phyloP scores from a whole-genome alignment of 352 stramenopile species.

The Phytophthora europaea region DNA sequence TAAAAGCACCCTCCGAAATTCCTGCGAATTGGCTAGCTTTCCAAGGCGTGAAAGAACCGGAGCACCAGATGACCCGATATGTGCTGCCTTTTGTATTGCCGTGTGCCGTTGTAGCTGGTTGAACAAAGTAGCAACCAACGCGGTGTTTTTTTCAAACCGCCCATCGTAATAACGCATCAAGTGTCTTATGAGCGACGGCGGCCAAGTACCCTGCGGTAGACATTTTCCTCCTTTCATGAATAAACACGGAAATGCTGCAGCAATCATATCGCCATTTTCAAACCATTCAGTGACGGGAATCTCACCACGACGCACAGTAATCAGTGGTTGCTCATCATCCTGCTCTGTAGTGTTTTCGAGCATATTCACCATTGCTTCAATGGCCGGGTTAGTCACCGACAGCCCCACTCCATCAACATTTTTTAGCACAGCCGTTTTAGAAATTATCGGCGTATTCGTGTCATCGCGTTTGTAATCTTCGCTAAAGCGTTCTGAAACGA shows the following conservation, averaged over 20 bases:
- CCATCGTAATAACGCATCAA: conserved; percentile 18
- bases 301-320: too few species aligned
- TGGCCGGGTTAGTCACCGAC: too few species aligned
- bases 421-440: too few species aligned
- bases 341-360: conserved; percentile 1
- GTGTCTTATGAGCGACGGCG: background rate
- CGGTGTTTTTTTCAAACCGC: conserved; percentile 5
- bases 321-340: too few species aligned
- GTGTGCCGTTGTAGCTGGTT: conserved; percentile 11
- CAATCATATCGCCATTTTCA: conserved; percentile 20
- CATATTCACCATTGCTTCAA: too few species aligned
- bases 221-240: conserved; percentile 10
- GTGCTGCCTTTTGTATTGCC: background rate
- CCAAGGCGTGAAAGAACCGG: background rate
- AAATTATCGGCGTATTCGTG: too few species aligned
- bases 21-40: background rate
- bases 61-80: background rate
- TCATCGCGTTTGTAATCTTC: too few species aligned
- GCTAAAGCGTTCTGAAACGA: too few species aligned
- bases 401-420: too few species aligned
- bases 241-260: conserved; percentile 2
- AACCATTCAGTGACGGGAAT: conserved; percentile 4
- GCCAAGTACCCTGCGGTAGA: background rate
- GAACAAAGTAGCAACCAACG: background rate
- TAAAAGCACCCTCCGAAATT: background rate